These are phyloP conservation scores for Besnoitia besnoiti DNA, from an alignment of 169 alveolate genomes.

Conservation along the genomic window DNA sequence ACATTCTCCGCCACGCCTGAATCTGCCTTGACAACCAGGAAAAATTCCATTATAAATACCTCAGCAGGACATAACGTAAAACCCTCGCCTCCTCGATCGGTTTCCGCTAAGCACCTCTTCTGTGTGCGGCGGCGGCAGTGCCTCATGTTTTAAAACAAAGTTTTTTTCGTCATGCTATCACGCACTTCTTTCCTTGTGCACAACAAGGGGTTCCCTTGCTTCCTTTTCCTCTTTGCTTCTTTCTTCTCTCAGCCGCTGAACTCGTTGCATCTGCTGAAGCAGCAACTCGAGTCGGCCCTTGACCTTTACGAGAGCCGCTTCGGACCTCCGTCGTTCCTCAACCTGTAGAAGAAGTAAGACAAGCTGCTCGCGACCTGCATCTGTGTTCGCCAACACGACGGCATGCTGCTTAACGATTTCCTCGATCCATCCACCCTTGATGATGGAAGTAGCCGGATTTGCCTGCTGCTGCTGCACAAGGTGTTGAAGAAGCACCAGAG, in stretches of 20 bases:
- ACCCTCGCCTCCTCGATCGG: too few relatives aligned
- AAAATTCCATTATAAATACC: too few relatives aligned
- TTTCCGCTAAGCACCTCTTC: too few relatives aligned
- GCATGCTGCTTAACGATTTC: slow-evolving; percentile 61
- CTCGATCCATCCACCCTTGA: slow-evolving; percentile 52
- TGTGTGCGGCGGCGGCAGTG: too few relatives aligned
- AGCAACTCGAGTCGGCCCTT: slow-evolving; percentile 53
- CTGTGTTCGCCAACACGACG: not conserved
- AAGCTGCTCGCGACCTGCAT: slow-evolving; percentile 49
- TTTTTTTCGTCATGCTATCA: not conserved
- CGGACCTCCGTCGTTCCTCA: slow-evolving; percentile 36
- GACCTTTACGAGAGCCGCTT: slow-evolving; percentile 39
- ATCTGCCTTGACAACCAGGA: too few relatives aligned
- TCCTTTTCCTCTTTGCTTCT: not conserved
- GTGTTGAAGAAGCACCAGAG: slow-evolving; percentile 50
- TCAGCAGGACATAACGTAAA: too few relatives aligned
- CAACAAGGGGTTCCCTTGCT: slow-evolving; percentile 46
- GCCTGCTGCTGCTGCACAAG: slow-evolving; percentile 61
- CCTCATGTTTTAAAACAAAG: too few relatives aligned
- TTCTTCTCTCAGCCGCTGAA: slow-evolving; percentile 21
- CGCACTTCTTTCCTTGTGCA: slow-evolving; percentile 24
- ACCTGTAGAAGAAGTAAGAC: slow-evolving; percentile 31
- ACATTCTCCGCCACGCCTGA: too few relatives aligned
- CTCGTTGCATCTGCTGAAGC: slow-evolving; percentile 49
- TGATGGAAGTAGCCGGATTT: slow-evolving; percentile 10